Conservation (phyloP, 306 rosid genomes). For the Vigna hirtella region DNA sequence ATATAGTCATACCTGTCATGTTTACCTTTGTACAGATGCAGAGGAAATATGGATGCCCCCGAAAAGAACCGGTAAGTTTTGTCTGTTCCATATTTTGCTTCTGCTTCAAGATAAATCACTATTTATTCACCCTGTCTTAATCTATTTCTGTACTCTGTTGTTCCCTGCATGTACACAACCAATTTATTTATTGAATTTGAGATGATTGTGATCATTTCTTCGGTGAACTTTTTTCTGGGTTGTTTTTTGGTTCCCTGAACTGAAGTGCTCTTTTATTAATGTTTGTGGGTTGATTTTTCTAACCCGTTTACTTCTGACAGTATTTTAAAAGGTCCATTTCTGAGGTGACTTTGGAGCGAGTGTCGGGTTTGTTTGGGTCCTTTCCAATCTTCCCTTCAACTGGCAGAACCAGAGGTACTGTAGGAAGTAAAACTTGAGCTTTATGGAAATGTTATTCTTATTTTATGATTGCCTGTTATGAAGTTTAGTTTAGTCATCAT, state of each 20-base stretch:
- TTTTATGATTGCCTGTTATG: constrained; percentile 6
- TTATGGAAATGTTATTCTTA: not conserved
- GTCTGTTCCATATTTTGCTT: constrained; percentile 3
- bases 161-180: constrained; percentile 3
- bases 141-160: constrained; percentile 5
- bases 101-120: constrained; percentile 19
- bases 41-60: constrained; percentile 76
- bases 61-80: constrained; percentile 72
- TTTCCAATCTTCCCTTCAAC: constrained; percentile 67
- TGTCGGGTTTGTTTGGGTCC: constrained; percentile 72
- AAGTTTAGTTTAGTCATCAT: not conserved
- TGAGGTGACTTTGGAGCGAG: constrained; percentile 67
- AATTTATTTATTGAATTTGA: constrained; percentile 2
- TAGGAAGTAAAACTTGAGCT: constrained; percentile 18
- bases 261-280: constrained; percentile 3
- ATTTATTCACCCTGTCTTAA: not conserved
- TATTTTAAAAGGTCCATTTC: constrained; percentile 73
- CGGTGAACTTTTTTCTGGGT: constrained; percentile 12
- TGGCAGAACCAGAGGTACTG: constrained; percentile 67
- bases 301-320: constrained; percentile 56
- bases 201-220: constrained; percentile 10
- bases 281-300: constrained; percentile 29
- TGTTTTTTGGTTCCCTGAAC: constrained; percentile 33
- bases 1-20: constrained; percentile 35
- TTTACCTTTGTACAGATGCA: constrained; percentile 71